Conservation (phyloP, 192 early-diverging fungal species). For the Phycomyces nitens region DNA sequence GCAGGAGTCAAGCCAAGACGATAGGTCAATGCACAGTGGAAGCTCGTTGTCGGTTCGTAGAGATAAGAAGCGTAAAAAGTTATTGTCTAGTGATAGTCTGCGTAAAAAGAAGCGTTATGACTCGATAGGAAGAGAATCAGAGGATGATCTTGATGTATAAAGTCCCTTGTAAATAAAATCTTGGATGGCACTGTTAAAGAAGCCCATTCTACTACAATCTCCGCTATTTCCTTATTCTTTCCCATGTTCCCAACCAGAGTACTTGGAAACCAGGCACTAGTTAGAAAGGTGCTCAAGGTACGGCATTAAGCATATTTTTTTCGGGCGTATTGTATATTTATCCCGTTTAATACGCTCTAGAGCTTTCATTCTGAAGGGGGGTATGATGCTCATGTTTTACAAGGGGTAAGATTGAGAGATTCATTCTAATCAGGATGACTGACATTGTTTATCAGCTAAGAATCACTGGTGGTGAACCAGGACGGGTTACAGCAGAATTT, state of each 20-base stretch:
- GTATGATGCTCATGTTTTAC: slow-evolving; percentile 18
- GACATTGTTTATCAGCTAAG: not conserved
- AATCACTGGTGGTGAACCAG: slow-evolving; percentile 32
- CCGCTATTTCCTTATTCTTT: not conserved
- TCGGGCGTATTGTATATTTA: too few relatives aligned
- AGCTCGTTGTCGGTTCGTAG: not conserved
- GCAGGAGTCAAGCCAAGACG: slow-evolving; percentile 31
- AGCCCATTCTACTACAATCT: too few relatives aligned
- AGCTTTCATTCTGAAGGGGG: slow-evolving; percentile 12
- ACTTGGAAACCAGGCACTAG: not conserved
- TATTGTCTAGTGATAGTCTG: not conserved
- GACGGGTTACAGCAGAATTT: slow-evolving; percentile 39
- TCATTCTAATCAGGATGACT: not conserved
- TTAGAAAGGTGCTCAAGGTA: slow-evolving; percentile 6
- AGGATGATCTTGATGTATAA: slow-evolving; percentile 18
- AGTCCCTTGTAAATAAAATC: too few relatives aligned
- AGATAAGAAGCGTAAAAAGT: slow-evolving; percentile 28
- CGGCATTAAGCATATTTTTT: too few relatives aligned
- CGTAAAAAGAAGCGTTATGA: slow-evolving; percentile 23
- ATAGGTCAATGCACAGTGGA: slow-evolving; percentile 14
- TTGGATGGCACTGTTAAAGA: too few relatives aligned
- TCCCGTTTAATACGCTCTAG: not conserved
- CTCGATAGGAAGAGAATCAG: slow-evolving; percentile 17
- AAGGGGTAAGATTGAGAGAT: slow-evolving; percentile 9
- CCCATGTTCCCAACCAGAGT: slow-evolving; percentile 8